Base-by-base conservation (phyloP, 495 filamentous ascomycete genomes). In the Pyronema omphalodes region DNA sequence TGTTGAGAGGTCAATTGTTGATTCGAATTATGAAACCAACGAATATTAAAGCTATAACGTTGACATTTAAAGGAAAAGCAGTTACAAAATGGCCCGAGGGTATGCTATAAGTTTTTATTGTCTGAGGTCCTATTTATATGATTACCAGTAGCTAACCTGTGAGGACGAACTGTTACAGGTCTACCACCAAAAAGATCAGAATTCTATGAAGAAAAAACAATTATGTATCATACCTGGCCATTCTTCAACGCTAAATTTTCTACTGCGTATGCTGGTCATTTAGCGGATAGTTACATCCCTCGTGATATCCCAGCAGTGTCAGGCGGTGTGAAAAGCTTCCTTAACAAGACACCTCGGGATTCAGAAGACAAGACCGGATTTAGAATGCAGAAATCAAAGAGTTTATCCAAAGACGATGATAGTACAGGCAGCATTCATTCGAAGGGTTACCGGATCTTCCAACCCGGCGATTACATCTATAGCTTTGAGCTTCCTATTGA, bases 1-100 rank as follows among this genome's bases (percentile, higher is more conserved):
- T 98, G 62, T 71, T 98, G 9, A 76, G 91, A 46, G 91, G 91
- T 6, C 87, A 80, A 63, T 68, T 98, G 52, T 79, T 84, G 64
- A 66, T 98, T 50, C 81, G 81, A 57, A 75, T 95, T 8, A 82
- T 81, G 40, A 98, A 96, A 68, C 82, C 80, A 60, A 80, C 86
- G 39, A 98, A 98, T 71, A 82, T 98, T 56, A 95, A 93, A 72
- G 81, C 87, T n/a, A 77, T 98, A 33, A 85, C 83, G 5, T 71
- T 98, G 47, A 84, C 81, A 58, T 88, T 98, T 60, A 75, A 79
- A 33, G 91, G 89, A 14, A 82, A 81, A 64, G 82, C 87, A 2
- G 79, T 82, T 57, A 98, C 91, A 0, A 87, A 94, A 64, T 98
- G 91, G 91, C 91, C 93, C 17, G 91, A 98, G 73, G 91, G 82